phyloP scores from a whole-genome alignment of 352 stramenopile genomes.

The Phytophthora fragariae region DNA sequence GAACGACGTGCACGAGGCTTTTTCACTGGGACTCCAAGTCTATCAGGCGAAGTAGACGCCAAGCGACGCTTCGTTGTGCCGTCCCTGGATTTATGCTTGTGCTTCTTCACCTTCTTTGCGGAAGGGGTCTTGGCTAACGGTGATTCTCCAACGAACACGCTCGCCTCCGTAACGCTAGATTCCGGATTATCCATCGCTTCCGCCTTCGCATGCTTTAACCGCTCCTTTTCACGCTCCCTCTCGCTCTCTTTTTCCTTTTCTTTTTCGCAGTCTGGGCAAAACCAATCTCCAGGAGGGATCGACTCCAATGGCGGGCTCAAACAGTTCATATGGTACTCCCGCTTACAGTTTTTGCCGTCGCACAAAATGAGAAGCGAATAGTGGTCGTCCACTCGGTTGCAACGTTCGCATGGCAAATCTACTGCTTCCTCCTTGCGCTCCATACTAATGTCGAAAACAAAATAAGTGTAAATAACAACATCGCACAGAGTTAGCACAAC shows the following conservation, averaged over 20 bases:
- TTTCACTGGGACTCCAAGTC: constrained; percentile 44
- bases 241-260: constrained; percentile 49
- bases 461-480: constrained; percentile 4
- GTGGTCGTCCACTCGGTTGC: constrained; percentile 83
- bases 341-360: constrained; percentile 82
- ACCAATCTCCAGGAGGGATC: constrained; percentile 80
- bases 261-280: constrained; percentile 73
- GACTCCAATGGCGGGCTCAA: constrained; percentile 67
- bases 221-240: constrained; percentile 56
- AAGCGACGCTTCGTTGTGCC: constrained; percentile 66
- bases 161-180: constrained; percentile 17
- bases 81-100: constrained; percentile 68
- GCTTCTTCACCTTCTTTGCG: constrained; percentile 60
- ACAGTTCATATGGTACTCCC: constrained; percentile 90
- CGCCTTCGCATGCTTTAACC: constrained; percentile 36
- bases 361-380: constrained; percentile 88
- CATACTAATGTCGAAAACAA: constrained; percentile 53
- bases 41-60: constrained; percentile 52
- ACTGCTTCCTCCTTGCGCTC: constrained; percentile 65
- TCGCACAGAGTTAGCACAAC: background rate
- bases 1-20: constrained; percentile 52
- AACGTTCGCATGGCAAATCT: constrained; percentile 87
- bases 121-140: constrained; percentile 24
- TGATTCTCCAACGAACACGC: constrained; percentile 25
- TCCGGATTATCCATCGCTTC: constrained; percentile 36